phyloP scores from a whole-genome alignment of 2,329 filamentous ascomycete genomes.

The Annulohypoxylon truncatum region DNA sequence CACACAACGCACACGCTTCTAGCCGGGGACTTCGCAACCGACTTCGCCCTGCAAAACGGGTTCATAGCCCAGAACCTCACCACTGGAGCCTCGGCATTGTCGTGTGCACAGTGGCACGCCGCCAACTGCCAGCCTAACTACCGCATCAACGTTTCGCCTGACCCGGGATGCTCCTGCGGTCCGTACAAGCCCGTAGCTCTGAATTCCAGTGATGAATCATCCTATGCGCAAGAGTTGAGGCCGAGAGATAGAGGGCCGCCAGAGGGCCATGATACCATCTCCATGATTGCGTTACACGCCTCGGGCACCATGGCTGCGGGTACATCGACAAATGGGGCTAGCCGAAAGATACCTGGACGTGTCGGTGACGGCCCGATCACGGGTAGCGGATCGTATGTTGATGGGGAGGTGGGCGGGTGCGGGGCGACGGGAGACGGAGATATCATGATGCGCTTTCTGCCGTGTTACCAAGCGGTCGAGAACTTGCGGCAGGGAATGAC shows the following conservation, averaged over 20 bases:
- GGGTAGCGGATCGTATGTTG: constrained; percentile 66
- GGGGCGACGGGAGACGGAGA: constrained; percentile 69
- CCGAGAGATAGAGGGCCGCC: constrained; percentile 4
- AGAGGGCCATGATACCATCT: constrained; percentile 64
- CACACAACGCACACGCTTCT: constrained; percentile 64
- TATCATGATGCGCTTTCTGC: constrained; percentile 67
- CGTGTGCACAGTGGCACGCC: constrained; percentile 58
- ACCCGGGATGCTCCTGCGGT: constrained; percentile 58
- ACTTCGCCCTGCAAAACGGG: constrained; percentile 65
- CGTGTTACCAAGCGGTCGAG: constrained; percentile 69
- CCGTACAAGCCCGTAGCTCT: constrained; percentile 57
- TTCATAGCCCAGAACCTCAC: constrained; percentile 59
- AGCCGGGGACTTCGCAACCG: constrained; percentile 63
- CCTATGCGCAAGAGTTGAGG: constrained; percentile 37
- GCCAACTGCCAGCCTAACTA: constrained; percentile 63
- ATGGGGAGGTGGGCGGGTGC: constrained; percentile 64
- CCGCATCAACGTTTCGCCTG: constrained; percentile 58
- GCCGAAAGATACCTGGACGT: constrained; percentile 65
- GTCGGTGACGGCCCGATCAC: constrained; percentile 67
- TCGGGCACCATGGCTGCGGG: constrained; percentile 63
- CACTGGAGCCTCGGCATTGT: constrained; percentile 54
- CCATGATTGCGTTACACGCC: constrained; percentile 60
- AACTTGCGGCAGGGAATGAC: constrained; percentile 62
- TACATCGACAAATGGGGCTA: constrained; percentile 67
- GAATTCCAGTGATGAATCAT: constrained; percentile 28